These are phyloP conservation scores for Rubia peregrina DNA, from an alignment of 305 asterid genomes.

Conservation along the genomic window DNA sequence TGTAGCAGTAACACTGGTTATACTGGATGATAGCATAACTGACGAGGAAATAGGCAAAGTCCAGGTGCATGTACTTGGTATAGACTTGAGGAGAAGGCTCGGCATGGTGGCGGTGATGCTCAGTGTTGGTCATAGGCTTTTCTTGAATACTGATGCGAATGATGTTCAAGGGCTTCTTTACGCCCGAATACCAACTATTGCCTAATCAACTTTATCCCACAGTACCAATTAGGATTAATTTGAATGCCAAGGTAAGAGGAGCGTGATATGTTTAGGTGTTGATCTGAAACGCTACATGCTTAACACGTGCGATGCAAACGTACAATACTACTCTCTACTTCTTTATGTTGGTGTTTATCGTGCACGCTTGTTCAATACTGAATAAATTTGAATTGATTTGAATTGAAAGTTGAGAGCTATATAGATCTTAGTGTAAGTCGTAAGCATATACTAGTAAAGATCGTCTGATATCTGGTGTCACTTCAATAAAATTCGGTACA, in stretches of 20 bases:
- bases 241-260: not conserved
- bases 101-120: not conserved
- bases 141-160: not conserved
- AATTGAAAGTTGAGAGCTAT: not conserved
- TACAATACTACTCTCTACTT: not conserved
- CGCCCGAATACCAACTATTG: not conserved
- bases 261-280: not conserved
- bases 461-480: too few species aligned
- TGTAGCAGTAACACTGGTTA: not conserved
- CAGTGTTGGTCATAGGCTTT: not conserved
- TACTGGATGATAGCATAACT: not conserved
- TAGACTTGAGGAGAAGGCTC: not conserved
- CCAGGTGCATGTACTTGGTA: not conserved
- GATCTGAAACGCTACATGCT: not conserved
- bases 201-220: not conserved
- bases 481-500: too few species aligned
- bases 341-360: not conserved
- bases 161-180: not conserved
- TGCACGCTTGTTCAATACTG: not conserved
- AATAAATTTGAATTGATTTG: not conserved
- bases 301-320: too few species aligned
- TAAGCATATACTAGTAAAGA: too few species aligned
- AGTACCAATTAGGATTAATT: not conserved
- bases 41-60: not conserved
- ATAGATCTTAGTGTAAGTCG: not conserved